These are phyloP conservation scores for Aureobasidium sp. DNA, from an alignment of 2,329 filamentous ascomycete species.

Conservation along the genomic window DNA sequence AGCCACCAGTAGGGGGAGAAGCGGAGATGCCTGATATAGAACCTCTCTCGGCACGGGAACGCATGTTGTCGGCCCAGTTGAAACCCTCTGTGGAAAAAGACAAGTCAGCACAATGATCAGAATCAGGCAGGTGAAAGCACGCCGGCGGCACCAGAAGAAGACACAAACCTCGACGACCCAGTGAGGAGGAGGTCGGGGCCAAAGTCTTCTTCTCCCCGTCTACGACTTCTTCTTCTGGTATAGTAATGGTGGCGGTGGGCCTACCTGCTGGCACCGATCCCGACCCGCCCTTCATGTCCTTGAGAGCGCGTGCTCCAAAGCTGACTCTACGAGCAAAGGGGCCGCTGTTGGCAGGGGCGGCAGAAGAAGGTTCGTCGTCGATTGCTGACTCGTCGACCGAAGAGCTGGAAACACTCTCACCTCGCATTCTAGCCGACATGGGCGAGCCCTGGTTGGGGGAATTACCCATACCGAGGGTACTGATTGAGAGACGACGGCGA, in stretches of 20 bases:
- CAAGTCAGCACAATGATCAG: constrained; percentile 34
- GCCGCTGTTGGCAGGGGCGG: constrained; percentile 54
- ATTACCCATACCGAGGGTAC: constrained; percentile 42
- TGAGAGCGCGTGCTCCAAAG: constrained; percentile 75
- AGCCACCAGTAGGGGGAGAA: constrained; percentile 26
- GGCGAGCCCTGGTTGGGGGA: constrained; percentile 39
- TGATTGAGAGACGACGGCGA: constrained; percentile 43
- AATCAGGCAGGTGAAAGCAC: constrained; percentile 57
- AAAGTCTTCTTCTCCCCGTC: constrained; percentile 19
- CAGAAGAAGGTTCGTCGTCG: constrained; percentile 45
- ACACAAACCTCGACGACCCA: constrained; percentile 27
- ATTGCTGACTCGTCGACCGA: constrained; percentile 45
- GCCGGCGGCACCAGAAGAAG: constrained; percentile 41
- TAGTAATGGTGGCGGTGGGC: constrained; percentile 39
- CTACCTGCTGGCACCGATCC: constrained; percentile 53
- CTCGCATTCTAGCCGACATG: constrained; percentile 37
- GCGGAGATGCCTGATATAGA: constrained; percentile 46
- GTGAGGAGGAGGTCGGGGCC: constrained; percentile 28
- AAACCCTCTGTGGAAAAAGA: constrained; percentile 70
- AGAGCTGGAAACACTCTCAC: constrained; percentile 38
- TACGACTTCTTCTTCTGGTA: constrained; percentile 16
- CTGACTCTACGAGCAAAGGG: constrained; percentile 82
- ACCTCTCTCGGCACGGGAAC: constrained; percentile 76
- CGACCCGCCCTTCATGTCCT: constrained; percentile 61
- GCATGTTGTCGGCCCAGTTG: constrained; percentile 95